Evolutionary conservation across 352 stramenopile genomes (phyloP).

Genomic region (Phytophthora niederhauseri): DNA sequence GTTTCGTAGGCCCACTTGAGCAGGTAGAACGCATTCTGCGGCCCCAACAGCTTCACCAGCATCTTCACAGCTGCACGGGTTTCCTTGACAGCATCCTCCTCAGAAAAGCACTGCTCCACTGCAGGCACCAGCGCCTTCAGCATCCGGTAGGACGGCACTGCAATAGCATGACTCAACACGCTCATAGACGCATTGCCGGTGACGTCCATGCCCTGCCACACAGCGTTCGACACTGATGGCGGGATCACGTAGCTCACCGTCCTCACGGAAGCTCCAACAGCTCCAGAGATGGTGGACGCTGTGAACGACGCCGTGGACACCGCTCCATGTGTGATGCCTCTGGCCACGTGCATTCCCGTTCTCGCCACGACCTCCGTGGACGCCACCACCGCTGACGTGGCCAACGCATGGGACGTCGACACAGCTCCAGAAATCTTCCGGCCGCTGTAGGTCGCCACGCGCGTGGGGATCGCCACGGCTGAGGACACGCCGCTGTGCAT

Average conservation of each 20-base stretch:
- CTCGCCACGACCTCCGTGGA: slow-evolving; percentile 53
- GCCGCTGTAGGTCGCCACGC: slow-evolving; percentile 57
- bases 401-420: slow-evolving; percentile 61
- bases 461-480: slow-evolving; percentile 55
- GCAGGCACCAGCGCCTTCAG: slow-evolving; percentile 52
- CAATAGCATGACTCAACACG: slow-evolving; percentile 69
- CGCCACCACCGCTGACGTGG: slow-evolving; percentile 61
- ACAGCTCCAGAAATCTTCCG: slow-evolving; percentile 63
- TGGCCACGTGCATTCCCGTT: slow-evolving; percentile 61
- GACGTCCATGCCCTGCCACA: slow-evolving; percentile 67
- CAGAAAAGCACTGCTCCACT: slow-evolving; percentile 46
- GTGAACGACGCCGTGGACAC: slow-evolving; percentile 67
- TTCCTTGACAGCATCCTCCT: slow-evolving; percentile 60
- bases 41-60: slow-evolving; percentile 61
- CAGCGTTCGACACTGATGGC: slow-evolving; percentile 56
- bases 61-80: slow-evolving; percentile 56
- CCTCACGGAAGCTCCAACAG: slow-evolving; percentile 58
- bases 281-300: slow-evolving; percentile 50
- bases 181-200: slow-evolving; percentile 66
- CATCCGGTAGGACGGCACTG: slow-evolving; percentile 73
- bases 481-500: slow-evolving; percentile 65
- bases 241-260: slow-evolving; percentile 63
- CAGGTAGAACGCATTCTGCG: slow-evolving; percentile 78
- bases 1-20: slow-evolving; percentile 77
- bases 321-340: slow-evolving; percentile 51